These are phyloP conservation scores for Yamadazyma sp. DNA, from an alignment of 805 yeast species.

Conservation along the genomic window DNA sequence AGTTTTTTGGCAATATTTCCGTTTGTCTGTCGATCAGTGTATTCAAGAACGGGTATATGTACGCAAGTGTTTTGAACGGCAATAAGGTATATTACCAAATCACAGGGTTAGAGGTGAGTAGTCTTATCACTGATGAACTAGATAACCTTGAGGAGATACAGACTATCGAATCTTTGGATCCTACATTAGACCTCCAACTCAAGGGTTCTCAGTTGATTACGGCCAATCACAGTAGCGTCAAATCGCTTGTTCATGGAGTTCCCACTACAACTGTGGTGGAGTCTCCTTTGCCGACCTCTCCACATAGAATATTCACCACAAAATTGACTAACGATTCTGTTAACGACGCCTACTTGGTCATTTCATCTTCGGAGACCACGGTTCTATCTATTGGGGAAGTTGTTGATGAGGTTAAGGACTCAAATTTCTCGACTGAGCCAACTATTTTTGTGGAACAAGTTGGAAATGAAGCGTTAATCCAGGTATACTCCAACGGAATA, in stretches of 20 bases:
- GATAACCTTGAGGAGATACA: constrained; percentile 63
- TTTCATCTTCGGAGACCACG: constrained; percentile 65
- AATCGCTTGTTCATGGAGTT: constrained; percentile 55
- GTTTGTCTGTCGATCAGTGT: constrained; percentile 54
- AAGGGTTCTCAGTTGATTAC: constrained; percentile 15
- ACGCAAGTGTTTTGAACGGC: constrained; percentile 61
- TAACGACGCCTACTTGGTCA: constrained; percentile 62
- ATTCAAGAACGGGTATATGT: constrained; percentile 73
- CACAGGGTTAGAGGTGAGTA: constrained; percentile 52
- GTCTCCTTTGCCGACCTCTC: constrained; percentile 67
- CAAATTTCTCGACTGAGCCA: constrained; percentile 57
- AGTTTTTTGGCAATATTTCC: constrained; percentile 79
- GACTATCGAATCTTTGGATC: constrained; percentile 49
- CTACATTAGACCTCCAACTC: constrained; percentile 39
- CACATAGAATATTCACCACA: constrained; percentile 66
- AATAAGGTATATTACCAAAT: constrained; percentile 76
- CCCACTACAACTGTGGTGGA: constrained; percentile 63
- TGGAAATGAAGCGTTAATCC: constrained; percentile 63
- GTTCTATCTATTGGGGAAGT: constrained; percentile 77
- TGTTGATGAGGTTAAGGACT: constrained; percentile 70
- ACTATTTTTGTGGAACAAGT: constrained; percentile 72
- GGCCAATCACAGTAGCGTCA: constrained; percentile 28
- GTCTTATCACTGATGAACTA: constrained; percentile 52
- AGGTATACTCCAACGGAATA: constrained; percentile 70
- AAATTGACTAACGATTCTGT: constrained; percentile 43